Base-by-base conservation (phyloP, 208 protist genomes). In the Wallacemonas collosoma region DNA sequence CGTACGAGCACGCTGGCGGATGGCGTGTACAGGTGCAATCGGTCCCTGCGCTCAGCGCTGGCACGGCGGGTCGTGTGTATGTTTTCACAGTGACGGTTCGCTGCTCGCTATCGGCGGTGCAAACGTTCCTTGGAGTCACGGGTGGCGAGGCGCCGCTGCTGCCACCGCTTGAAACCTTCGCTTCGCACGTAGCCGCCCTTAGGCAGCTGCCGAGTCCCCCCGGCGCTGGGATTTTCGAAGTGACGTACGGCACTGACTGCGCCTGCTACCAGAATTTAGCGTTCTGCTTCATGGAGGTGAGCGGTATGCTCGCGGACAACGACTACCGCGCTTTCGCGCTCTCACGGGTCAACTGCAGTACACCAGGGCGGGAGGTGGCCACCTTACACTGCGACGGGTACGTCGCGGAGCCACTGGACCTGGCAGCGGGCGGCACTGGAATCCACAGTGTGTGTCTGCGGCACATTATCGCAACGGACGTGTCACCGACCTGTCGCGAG, bases 221-320 rank as follows among this genome's bases (percentile, higher is more conserved):
- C 7, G 64, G 60, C 26, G 60, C 60, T 7, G 51, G 48, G 1
- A 69, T 69, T 35, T 47, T 55, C 26, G 48, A 57, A 35, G 64
- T 69, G 2, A 11, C 44, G 26, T 57, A 69, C 64, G 48, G 48
- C 5, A 3, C 6, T n/a, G 64, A 55, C 17, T 69, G 64, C 35
- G 12, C 64, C 9, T 54, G 9, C 35, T 36, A 45, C 11, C 17
- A 6, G 5, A 39, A 35, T 9, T 35, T 69, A 9, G 5, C 51
- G 9, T 69, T 69, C 36, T 58, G 64, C 50, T 69, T 58, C 36
- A 69, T 69, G 64, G 64, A 69, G n/a, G 64, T 58, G 6, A 58
- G 26, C 40, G 64, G 51, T 0, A 6, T 58, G n/a, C 43, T 65
- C 15, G 40, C 15, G 4, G 64, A 69, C 36, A 38, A 45, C 14